These are phyloP conservation scores for Metschnikowia lachancei DNA, from an alignment of 805 yeast species.

Conservation along the genomic window DNA sequence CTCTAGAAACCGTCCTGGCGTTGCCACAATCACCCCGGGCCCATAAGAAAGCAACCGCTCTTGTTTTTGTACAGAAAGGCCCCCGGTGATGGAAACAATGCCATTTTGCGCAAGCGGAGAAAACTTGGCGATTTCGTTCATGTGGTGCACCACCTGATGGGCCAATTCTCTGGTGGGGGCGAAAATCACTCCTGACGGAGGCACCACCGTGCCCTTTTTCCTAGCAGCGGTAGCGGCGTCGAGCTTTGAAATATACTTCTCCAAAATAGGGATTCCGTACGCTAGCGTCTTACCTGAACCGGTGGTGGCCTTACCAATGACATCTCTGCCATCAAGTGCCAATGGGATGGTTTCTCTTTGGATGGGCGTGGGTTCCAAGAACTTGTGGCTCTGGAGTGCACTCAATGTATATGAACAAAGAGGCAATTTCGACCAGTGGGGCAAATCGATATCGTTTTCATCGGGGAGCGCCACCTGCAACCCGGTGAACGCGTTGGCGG, in stretches of 20 bases:
- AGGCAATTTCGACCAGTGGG: constrained; percentile 54
- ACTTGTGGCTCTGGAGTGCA: constrained; percentile 60
- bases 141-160: constrained; percentile 84
- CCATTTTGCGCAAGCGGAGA: constrained; percentile 54
- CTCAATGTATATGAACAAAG: constrained; percentile 57
- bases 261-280: constrained; percentile 88
- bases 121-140: constrained; percentile 52
- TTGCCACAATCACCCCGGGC: constrained; percentile 84
- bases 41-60: constrained; percentile 70
- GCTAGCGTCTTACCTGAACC: constrained; percentile 98
- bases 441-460: constrained; percentile 45
- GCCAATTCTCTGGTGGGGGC: constrained; percentile 97
- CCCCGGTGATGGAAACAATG: constrained; percentile 85
- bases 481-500: constrained; percentile 30
- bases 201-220: background rate
- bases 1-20: constrained; percentile 92
- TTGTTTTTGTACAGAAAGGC: constrained; percentile 91
- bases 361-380: constrained; percentile 75
- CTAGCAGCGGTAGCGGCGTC: background rate
- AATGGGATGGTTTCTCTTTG: constrained; percentile 74
- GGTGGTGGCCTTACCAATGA: constrained; percentile 94
- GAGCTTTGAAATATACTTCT: constrained; percentile 44
- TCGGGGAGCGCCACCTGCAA: constrained; percentile 27
- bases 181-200: constrained; percentile 74
- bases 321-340: constrained; percentile 70